These are phyloP conservation scores for Xylaria sp. DNA, from an alignment of 2,329 filamentous ascomycete genomes.

Conservation along the genomic window DNA sequence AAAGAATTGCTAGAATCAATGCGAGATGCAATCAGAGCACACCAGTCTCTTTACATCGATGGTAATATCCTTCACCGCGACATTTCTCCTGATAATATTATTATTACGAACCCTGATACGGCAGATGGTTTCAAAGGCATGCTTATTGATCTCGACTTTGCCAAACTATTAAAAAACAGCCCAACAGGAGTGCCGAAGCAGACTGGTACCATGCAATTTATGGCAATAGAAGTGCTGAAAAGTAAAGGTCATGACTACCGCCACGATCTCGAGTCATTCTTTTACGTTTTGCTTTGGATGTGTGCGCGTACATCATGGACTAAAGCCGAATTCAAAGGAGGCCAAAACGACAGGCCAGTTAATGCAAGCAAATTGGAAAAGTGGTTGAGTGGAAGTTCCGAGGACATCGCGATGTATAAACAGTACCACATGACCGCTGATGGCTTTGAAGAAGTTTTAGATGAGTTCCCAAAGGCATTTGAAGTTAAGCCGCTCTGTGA, in stretches of 20 bases:
- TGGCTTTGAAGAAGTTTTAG: background rate
- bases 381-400: too few relatives aligned
- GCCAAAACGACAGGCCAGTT: background rate
- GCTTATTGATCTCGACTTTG: constrained; percentile 35
- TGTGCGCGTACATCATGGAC: constrained; percentile 6
- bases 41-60: constrained; percentile 32
- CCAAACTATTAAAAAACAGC: too few relatives aligned
- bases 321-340: background rate
- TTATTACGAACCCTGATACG: constrained; percentile 22
- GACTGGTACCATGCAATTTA: constrained; percentile 32
- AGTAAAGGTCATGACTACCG: constrained; percentile 21
- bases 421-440: background rate
- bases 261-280: constrained; percentile 37
- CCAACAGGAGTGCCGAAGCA: constrained; percentile 17
- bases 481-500: constrained; percentile 9
- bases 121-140: constrained; percentile 23
- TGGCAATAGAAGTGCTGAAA: constrained; percentile 32
- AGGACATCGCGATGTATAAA: too few relatives aligned
- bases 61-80: constrained; percentile 31
- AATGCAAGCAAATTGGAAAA: background rate
- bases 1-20: too few relatives aligned
- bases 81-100: constrained; percentile 32
- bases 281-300: constrained; percentile 37
- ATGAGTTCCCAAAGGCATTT: constrained; percentile 8
- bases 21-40: constrained; percentile 31